Evolutionary conservation across 2,329 filamentous ascomycete species (phyloP), one percentile per base, ranked within the genome.

Genomic region (Cladosporium cucumerinum): DNA sequence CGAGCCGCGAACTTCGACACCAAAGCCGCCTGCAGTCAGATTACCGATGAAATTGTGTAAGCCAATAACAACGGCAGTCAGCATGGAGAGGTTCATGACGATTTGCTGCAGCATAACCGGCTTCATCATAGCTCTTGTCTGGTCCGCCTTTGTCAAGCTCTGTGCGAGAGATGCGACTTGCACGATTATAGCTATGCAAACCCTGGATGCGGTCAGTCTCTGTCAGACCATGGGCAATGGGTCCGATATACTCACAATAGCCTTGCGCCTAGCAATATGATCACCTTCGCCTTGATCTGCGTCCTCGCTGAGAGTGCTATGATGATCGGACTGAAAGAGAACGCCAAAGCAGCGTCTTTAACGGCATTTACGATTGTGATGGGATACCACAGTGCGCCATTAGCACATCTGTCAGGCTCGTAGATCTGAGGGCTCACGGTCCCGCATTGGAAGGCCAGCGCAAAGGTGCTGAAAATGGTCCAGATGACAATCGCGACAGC

Each of bases 121-220:
- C 32, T 39, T 57, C 54, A 57, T 57, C 54, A 57, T 57, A 5
- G 54, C 54, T 57, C 54, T 30, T n/a, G 54, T 57, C 21, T 57
- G 54, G 5, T 57, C 54, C 26, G 32, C 10, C 11, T 21, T 23
- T 1, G 2, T 57, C 30, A 46, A 21, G 39, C 8, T 46, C 10
- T 46, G 39, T 23, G 39, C n/a, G 8, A 46, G 39, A 21, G 39
- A 46, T 23, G 39, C 39, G 5, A 46, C n/a, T 16, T 46, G 39
- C n/a, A 46, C 7, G 39, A 46, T 21, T 21, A 21, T 23, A 11
- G 39, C 39, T 21, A 46, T 46, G 10, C 39, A 46, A 10, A 46
- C 39, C 12, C 39, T 46, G n/a, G 39, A 46, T 10, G 39, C 39
- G 10, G 39, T 46, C 39, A 46, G 39, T 46, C n/a, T 46, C n/a